Percentiles rank a stretch among this genome's conserved stretches.
Conservation (phyloP, 805 yeast species). For the Candida lessepsii region DNA sequence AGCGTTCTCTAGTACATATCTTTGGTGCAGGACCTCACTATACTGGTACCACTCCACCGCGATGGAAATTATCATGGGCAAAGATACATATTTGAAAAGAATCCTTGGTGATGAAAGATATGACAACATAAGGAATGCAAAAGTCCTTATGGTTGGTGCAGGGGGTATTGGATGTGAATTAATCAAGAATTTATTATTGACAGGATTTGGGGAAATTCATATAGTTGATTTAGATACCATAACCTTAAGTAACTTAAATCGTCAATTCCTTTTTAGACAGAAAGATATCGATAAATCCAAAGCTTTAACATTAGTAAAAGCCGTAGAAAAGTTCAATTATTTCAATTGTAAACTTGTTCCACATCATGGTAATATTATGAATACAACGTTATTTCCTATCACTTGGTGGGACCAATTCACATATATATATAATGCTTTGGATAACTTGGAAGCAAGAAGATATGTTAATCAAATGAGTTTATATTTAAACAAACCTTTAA, state of each 20-base stretch:
- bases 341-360: conserved; percentile 62
- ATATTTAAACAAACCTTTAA: conserved; percentile 67
- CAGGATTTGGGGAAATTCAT: conserved; percentile 85
- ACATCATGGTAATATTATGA: conserved; percentile 87
- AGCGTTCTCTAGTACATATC: background rate
- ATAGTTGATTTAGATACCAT: conserved; percentile 95
- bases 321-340: conserved; percentile 72
- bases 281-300: conserved; percentile 89
- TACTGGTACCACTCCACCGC: no score
- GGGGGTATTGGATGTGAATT: conserved; percentile 97
- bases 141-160: conserved; percentile 85
- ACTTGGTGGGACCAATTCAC: conserved; percentile 74
- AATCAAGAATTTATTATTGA: conserved; percentile 71
- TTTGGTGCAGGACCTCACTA: background rate
- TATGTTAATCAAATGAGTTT: conserved; percentile 84
- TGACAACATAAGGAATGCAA: conserved; percentile 34
- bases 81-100: conserved; percentile 41
- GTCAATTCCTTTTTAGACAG: conserved; percentile 88
- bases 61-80: conserved; percentile 28
- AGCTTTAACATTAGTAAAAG: conserved; percentile 77
- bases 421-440: conserved; percentile 87
- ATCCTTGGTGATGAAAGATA: conserved; percentile 43
- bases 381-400: conserved; percentile 64
- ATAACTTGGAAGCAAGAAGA: conserved; percentile 87
- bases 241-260: conserved; percentile 85